These are phyloP conservation scores for Pleomassaria siparia DNA, from an alignment of 2,329 filamentous ascomycete genomes.

Conservation along the genomic window DNA sequence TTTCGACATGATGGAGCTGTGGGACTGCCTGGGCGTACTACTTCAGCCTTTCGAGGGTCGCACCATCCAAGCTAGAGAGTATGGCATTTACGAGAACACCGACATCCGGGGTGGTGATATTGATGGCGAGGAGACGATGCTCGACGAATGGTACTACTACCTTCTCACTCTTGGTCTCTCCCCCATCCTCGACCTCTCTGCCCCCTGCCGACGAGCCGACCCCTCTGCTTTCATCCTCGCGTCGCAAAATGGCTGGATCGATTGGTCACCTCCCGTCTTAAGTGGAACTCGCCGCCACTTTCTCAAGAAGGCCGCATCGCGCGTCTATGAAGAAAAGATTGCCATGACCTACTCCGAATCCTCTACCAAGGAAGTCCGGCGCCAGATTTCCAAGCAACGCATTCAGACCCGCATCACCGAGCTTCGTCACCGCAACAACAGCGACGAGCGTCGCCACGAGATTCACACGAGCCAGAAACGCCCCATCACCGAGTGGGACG, in stretches of 20 bases:
- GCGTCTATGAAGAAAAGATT: conserved; percentile 59
- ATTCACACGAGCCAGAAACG: conserved; percentile 46
- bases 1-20: conserved; percentile 66
- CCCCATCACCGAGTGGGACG: conserved; percentile 43
- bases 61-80: conserved; percentile 55
- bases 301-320: conserved; percentile 61
- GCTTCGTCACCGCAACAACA: conserved; percentile 42
- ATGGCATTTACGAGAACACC: conserved; percentile 57
- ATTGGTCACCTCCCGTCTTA: conserved; percentile 54
- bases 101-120: conserved; percentile 52
- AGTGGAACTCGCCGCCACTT: conserved; percentile 57
- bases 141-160: conserved; percentile 65
- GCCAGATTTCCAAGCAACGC: conserved; percentile 46
- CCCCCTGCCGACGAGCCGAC: conserved; percentile 38
- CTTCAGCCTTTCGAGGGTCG: conserved; percentile 59
- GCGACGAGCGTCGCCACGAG: conserved; percentile 34
- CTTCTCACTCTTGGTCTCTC: conserved; percentile 61
- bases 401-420: conserved; percentile 48
- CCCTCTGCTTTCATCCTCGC: conserved; percentile 56
- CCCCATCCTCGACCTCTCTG: conserved; percentile 56
- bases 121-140: conserved; percentile 54
- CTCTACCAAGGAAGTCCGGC: conserved; percentile 39
- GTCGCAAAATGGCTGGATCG: conserved; percentile 56
- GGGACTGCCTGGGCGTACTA: conserved; percentile 61
- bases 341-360: conserved; percentile 37